These are phyloP conservation scores for Scheffersomyces stambukii DNA, from an alignment of 1,139 yeast genomes.

Conservation along the genomic window DNA sequence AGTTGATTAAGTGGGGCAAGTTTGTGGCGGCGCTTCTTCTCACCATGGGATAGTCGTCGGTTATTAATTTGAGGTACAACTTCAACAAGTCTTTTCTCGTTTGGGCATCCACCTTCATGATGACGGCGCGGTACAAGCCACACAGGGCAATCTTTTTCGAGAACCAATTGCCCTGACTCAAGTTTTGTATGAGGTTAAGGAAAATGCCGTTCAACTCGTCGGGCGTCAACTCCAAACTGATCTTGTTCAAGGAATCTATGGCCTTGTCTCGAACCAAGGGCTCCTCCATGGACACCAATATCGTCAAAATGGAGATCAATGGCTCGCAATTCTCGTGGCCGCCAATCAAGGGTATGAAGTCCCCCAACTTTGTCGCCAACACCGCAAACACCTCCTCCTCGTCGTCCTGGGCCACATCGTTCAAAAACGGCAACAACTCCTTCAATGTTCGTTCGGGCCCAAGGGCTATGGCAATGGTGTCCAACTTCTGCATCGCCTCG, in stretches of 20 bases:
- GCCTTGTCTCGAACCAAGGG: slow-evolving; percentile 98
- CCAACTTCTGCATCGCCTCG: slow-evolving; percentile 91
- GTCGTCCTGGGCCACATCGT: slow-evolving; percentile 92
- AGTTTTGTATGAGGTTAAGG: slow-evolving; percentile 70
- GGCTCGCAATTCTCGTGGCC: slow-evolving; percentile 77
- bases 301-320: slow-evolving; percentile 80
- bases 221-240: slow-evolving; percentile 61
- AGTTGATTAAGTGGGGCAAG: slow-evolving; percentile 67
- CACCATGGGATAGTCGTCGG: slow-evolving; percentile 98
- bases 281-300: slow-evolving; percentile 90
- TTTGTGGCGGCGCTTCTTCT: slow-evolving; percentile 90
- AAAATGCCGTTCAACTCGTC: slow-evolving; percentile 66
- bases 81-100: slow-evolving; percentile 60
- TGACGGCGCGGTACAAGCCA: slow-evolving; percentile 75
- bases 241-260: slow-evolving; percentile 72
- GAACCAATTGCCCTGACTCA: slow-evolving; percentile 93
- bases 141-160: slow-evolving; percentile 89
- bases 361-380: slow-evolving; percentile 85
- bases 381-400: slow-evolving; percentile 97
- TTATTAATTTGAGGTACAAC: slow-evolving; percentile 65
- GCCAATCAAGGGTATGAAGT: slow-evolving; percentile 81
- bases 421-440: slow-evolving; percentile 84
- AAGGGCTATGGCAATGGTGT: slow-evolving; percentile 90
- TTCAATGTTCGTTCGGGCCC: slow-evolving; percentile 91
- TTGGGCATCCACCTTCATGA: slow-evolving; percentile 54